Conservation (phyloP, 78 protist genomes). For the Cyanophora paradoxa region DNA sequence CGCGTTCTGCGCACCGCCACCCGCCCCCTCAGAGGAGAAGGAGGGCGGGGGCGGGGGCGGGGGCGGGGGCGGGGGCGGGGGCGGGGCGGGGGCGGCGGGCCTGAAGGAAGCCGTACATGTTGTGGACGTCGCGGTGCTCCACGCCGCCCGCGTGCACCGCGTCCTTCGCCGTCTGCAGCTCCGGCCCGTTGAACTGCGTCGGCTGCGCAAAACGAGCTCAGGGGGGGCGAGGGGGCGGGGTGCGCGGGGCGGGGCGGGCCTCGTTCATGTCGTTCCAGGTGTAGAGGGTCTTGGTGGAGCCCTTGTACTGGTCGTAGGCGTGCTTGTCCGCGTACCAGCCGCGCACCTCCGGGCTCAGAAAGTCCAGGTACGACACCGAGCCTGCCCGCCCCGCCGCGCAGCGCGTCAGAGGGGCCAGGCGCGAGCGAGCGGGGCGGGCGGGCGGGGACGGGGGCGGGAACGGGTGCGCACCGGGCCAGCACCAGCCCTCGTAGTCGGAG, state of each 20-base stretch:
- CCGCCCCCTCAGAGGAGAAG: neutral
- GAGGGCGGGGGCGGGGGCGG: conserved; percentile 37
- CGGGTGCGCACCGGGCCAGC: too few species aligned
- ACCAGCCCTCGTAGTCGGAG: conserved; percentile 86
- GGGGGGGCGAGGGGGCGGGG: conserved; percentile 3
- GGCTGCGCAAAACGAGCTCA: too few species aligned
- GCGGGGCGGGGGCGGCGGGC: neutral
- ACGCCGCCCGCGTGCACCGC: conserved; percentile 58
- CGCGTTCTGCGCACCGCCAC: neutral
- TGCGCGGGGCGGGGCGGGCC: conserved; percentile 1
- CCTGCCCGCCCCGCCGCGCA: too few species aligned
- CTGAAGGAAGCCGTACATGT: conserved; percentile 78
- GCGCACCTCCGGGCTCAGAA: conserved; percentile 63
- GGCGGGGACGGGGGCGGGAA: too few species aligned
- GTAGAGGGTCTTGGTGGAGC: conserved; percentile 71
- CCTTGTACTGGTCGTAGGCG: conserved; percentile 59
- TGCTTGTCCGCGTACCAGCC: conserved; percentile 78
- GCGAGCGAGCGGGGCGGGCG: too few species aligned
- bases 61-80: conserved; percentile 16
- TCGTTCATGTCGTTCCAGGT: conserved; percentile 99
- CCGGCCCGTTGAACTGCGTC: conserved; percentile 92
- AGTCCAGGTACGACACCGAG: conserved; percentile 72
- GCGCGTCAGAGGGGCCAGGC: too few species aligned
- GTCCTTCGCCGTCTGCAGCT: conserved; percentile 88
- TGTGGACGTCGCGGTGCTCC: conserved; percentile 95